Evolutionary conservation across 495 filamentous ascomycete species (phyloP).

Genomic region (Apiosordaria backusii): DNA sequence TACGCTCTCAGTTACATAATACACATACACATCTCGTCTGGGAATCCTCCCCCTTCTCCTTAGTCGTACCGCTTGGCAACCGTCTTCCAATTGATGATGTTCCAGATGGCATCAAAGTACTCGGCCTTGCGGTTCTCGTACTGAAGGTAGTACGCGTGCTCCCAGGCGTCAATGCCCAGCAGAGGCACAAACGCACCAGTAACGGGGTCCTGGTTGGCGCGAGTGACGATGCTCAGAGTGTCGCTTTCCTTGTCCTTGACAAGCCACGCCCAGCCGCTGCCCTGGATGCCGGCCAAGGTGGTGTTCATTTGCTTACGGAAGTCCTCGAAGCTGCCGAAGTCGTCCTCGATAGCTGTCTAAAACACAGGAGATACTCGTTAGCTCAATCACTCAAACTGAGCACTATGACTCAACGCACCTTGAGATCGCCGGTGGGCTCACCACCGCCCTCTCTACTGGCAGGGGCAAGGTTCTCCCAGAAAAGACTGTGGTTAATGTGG

Average conservation of each 20-base stretch:
- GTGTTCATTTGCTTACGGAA: slow-evolving; percentile 84
- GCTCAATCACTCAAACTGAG: neutral
- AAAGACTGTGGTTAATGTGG: slow-evolving; percentile 90
- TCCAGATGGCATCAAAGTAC: slow-evolving; percentile 96
- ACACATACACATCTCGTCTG: slow-evolving; percentile 12
- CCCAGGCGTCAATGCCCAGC: slow-evolving; percentile 88
- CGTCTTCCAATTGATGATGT: slow-evolving; percentile 93
- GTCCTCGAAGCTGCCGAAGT: slow-evolving; percentile 70
- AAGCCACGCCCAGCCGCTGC: slow-evolving; percentile 93
- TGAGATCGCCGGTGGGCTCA: slow-evolving; percentile 57
- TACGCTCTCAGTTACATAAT: neutral
- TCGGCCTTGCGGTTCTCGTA: slow-evolving; percentile 99
- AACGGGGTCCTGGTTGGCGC: slow-evolving; percentile 81
- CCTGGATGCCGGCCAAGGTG: slow-evolving; percentile 84
- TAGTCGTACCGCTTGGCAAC: slow-evolving; percentile 74
- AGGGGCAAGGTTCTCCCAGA: slow-evolving; percentile 97
- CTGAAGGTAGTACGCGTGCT: slow-evolving; percentile 69
- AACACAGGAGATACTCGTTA: neutral
- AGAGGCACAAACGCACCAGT: slow-evolving; percentile 72
- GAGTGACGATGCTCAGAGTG: slow-evolving; percentile 71
- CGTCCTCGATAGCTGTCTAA: slow-evolving; percentile 65
- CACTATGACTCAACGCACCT: slow-evolving; percentile 27
- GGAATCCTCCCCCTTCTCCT: slow-evolving; percentile 21
- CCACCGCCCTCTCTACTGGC: slow-evolving; percentile 67
- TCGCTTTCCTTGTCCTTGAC: slow-evolving; percentile 88